Percentiles rank a stretch among this genome's conserved stretches.
Conservation (phyloP, 2,329 filamentous ascomycete species). For the Fusarium xylarioides region DNA sequence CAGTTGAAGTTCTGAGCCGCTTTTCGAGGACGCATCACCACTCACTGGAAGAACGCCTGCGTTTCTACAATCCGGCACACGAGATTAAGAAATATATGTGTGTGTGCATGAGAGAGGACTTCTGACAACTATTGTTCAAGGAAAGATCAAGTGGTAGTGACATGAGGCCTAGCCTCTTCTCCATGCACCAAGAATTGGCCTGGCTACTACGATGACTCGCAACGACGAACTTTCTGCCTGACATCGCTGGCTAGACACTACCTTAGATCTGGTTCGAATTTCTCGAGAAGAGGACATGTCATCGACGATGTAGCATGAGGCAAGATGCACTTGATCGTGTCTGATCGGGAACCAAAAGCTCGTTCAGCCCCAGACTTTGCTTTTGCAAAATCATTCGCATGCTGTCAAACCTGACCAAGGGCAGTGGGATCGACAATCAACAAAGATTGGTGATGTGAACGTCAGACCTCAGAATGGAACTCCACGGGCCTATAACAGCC, state of each 20-base stretch:
- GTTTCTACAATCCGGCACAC: neutral
- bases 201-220: conserved; percentile 12
- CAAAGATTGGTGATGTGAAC: conserved; percentile 7
- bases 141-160: neutral
- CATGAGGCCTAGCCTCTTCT: neutral
- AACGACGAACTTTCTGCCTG: neutral
- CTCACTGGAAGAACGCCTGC: conserved; percentile 4
- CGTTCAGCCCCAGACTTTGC: neutral
- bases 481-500: neutral
- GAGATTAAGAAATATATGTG: neutral
- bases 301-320: conserved; percentile 8
- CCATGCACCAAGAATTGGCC: neutral
- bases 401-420: conserved; percentile 4
- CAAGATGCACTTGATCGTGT: conserved; percentile 11
- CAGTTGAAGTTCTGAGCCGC: neutral
- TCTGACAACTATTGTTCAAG: neutral
- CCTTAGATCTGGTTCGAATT: neutral
- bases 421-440: conserved; percentile 24
- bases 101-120: neutral
- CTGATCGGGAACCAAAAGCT: conserved; percentile 1
- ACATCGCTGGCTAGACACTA: conserved; percentile 1
- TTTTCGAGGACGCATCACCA: neutral
- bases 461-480: conserved; percentile 3
- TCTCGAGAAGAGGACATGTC: neutral
- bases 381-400: conserved; percentile 10